These are phyloP conservation scores for Aaosphaeria arxii DNA, from an alignment of 2,329 filamentous ascomycete genomes.

Conservation along the genomic window DNA sequence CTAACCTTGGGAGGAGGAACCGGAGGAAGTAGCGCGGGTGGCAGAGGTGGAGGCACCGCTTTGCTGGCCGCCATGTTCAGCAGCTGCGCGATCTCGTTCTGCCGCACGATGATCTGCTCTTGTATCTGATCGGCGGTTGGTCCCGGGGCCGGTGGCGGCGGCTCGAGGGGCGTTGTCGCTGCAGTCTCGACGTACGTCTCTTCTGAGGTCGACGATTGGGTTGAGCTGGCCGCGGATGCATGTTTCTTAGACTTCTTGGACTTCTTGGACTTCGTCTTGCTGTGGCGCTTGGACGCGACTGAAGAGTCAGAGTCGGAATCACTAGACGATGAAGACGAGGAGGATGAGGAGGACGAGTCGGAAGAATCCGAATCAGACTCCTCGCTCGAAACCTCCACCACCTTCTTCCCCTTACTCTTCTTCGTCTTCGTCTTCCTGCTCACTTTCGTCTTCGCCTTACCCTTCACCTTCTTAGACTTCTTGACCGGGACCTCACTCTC, in stretches of 20 bases:
- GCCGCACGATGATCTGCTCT: not conserved
- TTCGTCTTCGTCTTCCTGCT: conserved; percentile 13
- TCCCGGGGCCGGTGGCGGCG: not conserved
- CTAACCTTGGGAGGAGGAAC: not conserved
- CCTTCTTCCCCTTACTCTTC: not conserved
- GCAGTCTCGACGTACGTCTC: not conserved
- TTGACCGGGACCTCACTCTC: not conserved
- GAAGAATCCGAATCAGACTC: conserved; percentile 17
- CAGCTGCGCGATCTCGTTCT: conserved; percentile 4
- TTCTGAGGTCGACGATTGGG: not conserved
- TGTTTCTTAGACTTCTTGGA: not conserved
- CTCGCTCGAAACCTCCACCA: conserved; percentile 14
- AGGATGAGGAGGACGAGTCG: conserved; percentile 13
- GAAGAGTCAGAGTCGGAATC: conserved; percentile 6
- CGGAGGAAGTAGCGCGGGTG: not conserved
- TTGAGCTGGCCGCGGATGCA: not conserved
- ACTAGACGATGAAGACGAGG: conserved; percentile 14
- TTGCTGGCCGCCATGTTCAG: not conserved
- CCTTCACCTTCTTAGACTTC: conserved; percentile 7
- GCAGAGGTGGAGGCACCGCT: conserved; percentile 8
- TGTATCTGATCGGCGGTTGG: not conserved
- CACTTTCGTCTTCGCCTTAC: conserved; percentile 19
- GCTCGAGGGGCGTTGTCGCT: not conserved
- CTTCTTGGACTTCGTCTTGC: conserved; percentile 7
- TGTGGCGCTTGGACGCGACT: not conserved